Conservation (phyloP, 1,284 basidiomycete genomes). For the Cystobasidium slooffiae region DNA sequence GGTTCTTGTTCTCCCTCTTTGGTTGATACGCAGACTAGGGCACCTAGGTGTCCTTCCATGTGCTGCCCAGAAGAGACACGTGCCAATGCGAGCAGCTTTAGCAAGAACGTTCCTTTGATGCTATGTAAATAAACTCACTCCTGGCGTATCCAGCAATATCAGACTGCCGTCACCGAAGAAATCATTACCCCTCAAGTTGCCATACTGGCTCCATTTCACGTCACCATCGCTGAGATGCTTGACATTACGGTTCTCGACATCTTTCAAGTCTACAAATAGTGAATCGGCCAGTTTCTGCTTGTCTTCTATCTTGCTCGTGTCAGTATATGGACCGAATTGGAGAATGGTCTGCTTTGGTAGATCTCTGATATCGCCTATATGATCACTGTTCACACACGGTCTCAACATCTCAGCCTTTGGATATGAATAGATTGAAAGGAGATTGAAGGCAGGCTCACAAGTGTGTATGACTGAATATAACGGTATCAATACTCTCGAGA, state of each 20-base stretch:
- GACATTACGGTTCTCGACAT: not conserved
- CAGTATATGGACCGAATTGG: slow-evolving; percentile 6
- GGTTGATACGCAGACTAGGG: slow-evolving; percentile 16
- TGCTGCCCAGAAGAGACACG: not conserved
- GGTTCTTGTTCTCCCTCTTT: not conserved
- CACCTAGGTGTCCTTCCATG: slow-evolving; percentile 21
- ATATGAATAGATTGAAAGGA: not conserved
- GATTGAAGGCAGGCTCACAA: not conserved
- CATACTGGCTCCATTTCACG: not conserved
- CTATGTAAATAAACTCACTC: not conserved
- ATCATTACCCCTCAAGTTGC: slow-evolving; percentile 10
- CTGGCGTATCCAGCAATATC: slow-evolving; percentile 29
- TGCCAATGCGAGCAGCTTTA: not conserved
- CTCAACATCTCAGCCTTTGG: not conserved
- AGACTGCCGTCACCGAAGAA: slow-evolving; percentile 25
- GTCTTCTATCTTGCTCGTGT: slow-evolving; percentile 26
- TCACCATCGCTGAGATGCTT: not conserved
- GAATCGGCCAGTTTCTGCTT: not conserved
- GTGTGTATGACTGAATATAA: slow-evolving; percentile 33
- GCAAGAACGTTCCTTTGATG: not conserved
- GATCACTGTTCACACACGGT: not conserved
- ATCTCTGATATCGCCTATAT: slow-evolving; percentile 8
- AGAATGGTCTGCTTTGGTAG: slow-evolving; percentile 3
- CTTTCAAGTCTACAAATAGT: not conserved
- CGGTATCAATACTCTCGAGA: not conserved